Base-by-base conservation (phyloP, 148 eudicot species). In the Rhododendron griersonianum region DNA sequence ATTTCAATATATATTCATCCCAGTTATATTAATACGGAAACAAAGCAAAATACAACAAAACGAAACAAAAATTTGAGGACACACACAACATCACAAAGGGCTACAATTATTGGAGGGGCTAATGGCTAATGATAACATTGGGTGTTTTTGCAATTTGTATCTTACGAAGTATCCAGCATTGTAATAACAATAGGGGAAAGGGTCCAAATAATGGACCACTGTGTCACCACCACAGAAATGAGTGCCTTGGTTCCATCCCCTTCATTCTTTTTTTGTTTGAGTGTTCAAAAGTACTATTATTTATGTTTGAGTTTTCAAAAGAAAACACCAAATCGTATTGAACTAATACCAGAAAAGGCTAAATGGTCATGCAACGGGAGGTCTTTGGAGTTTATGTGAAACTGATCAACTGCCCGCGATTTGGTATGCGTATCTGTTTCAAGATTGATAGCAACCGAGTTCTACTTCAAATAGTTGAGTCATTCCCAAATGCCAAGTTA, bases 131-230 rank as follows among this genome's bases (percentile, higher is more conserved):
- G 39, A 67, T 65, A 7, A 13, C 39, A 65, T 16, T 45, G 33
- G 41, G 14, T 39, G 21, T 45, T 81, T 39, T 1, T 25, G 85
- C 69, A 44, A 57, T 65, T n/a, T 41, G 21, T 23, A 11, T 82
- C 35, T 25, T 67, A 67, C 14, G 69, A 63, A 59, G 65, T 1
- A 0, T 41, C 11, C 13, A 11, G 19, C 18, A 81, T 10, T 9
- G 5, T 21, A n/a, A 23, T 45, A 2, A n/a, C 45, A 25, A 79
- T 3, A 51, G 39, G 45, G 84, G 8, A 81, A 81, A 51, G 77
- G 84, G 44, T 28, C 45, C 45, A 41, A 41, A 55, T 23, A 83
- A 67, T 67, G 85, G 77, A 65, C 77, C 85, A 67, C 45, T 6
- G 7, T 63, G 85, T 83, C 77, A 16, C 77, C 78, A 67, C 39